These are phyloP conservation scores for Myriosclerotinia scirpicola DNA, from an alignment of 2,329 filamentous ascomycete genomes.

Conservation along the genomic window DNA sequence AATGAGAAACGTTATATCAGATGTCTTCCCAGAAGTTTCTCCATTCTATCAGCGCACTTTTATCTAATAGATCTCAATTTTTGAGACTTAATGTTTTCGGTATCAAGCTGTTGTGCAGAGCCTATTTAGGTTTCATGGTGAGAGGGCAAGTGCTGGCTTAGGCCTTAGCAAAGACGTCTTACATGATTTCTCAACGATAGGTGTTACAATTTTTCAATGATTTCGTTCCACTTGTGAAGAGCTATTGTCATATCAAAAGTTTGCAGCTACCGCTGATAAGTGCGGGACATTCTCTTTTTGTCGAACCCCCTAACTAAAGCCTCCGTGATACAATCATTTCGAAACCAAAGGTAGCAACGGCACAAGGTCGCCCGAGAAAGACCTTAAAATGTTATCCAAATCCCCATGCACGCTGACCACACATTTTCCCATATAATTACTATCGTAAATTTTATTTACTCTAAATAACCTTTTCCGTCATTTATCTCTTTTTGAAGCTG, in stretches of 20 bases:
- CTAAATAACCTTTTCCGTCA: conserved; percentile 24
- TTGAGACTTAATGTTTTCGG: neutral
- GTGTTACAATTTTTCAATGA: neutral
- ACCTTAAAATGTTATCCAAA: neutral
- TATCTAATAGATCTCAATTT: neutral
- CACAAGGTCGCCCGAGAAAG: neutral
- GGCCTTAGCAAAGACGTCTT: neutral
- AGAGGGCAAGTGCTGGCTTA: neutral
- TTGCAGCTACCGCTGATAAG: neutral
- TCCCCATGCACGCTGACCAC: neutral
- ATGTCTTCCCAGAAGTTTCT: neutral
- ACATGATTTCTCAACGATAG: neutral
- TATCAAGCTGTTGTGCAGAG: neutral
- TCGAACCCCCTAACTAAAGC: neutral
- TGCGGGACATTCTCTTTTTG: too few species aligned
- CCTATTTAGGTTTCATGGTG: neutral
- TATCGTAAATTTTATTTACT: neutral
- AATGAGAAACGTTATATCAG: neutral
- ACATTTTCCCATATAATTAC: neutral
- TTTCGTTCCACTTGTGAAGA: neutral
- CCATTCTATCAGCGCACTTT: neutral
- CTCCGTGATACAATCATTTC: neutral
- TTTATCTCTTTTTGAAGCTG: conserved; percentile 36
- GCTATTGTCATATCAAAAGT: neutral
- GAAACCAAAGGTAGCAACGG: neutral